A percentile compares a stretch with the other conserved stretches of the same genome.
phyloP scores from a whole-genome alignment of 345 rosid species.

The Brassica nigra region DNA sequence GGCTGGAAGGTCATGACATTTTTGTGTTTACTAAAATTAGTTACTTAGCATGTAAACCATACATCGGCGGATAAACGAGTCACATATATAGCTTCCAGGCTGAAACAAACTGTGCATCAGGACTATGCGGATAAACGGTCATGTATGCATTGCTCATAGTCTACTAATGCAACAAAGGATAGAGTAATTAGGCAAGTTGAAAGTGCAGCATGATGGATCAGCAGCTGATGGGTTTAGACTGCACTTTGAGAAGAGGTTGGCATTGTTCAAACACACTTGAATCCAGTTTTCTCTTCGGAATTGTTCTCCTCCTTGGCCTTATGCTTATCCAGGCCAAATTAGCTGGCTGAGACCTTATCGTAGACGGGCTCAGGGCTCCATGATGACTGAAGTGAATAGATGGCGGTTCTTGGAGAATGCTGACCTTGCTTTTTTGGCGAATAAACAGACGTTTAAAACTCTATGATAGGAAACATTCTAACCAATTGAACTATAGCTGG shows the following conservation, averaged over 20 bases:
- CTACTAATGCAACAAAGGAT: conserved; percentile 13
- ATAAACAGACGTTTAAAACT: neutral
- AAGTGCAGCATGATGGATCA: conserved; percentile 32
- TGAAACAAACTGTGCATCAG: conserved; percentile 24
- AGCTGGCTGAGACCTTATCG: conserved; percentile 35
- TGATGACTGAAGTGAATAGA: conserved; percentile 43
- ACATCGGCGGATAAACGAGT: conserved; percentile 19
- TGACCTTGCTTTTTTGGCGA: conserved; percentile 35
- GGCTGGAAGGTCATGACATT: conserved; percentile 40
- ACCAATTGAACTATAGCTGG: neutral
- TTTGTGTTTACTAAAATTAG: conserved; percentile 22
- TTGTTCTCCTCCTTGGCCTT: conserved; percentile 43
- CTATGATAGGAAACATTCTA: neutral
- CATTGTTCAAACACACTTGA: conserved; percentile 34
- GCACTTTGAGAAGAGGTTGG: conserved; percentile 23
- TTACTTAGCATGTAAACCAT: conserved; percentile 32
- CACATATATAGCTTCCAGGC: conserved; percentile 12
- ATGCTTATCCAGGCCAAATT: conserved; percentile 54
- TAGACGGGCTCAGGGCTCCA: conserved; percentile 41
- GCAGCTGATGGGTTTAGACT: conserved; percentile 30
- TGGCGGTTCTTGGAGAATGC: conserved; percentile 44
- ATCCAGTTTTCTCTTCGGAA: conserved; percentile 31
- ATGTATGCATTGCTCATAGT: conserved; percentile 13
- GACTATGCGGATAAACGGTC: conserved; percentile 8
- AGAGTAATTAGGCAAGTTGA: conserved; percentile 31